phyloP scores from a whole-genome alignment of 139 green algal species.

The Closterium sp. region DNA sequence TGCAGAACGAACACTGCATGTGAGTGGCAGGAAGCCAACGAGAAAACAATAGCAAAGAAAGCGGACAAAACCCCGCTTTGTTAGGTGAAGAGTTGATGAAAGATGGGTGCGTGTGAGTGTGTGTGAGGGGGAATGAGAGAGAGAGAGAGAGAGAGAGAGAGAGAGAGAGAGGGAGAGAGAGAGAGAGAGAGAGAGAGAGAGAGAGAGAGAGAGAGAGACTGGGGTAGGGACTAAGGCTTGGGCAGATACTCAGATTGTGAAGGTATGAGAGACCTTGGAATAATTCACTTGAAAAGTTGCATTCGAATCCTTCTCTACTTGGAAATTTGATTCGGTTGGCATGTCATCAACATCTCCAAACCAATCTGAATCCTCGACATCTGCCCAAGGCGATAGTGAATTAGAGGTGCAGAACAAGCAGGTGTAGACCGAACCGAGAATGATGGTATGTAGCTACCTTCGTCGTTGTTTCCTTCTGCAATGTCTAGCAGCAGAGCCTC shows the following conservation, averaged over 20 bases:
- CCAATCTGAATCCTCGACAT: not conserved
- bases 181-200: no score
- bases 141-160: no score
- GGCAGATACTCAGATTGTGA: no score
- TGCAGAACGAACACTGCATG: not conserved
- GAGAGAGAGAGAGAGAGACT: no score
- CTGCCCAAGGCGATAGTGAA: not conserved
- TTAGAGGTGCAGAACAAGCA: not conserved
- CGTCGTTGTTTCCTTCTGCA: not conserved
- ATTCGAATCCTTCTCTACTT: not conserved
- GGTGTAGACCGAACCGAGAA: not conserved
- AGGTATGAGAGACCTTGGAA: not conserved
- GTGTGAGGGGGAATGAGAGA: no score
- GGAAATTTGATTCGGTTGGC: not conserved
- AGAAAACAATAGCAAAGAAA: no score
- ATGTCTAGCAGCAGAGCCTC: not conserved
- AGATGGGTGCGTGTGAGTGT: no score
- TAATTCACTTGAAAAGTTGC: not conserved
- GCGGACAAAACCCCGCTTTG: no score
- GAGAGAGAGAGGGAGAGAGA: no score
- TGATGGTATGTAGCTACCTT: not conserved
- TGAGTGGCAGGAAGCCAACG: not conserved
- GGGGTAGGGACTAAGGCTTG: no score
- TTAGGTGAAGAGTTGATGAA: no score
- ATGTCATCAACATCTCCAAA: not conserved